Percentiles rank a stretch among this genome's conserved stretches.
phyloP scores from a whole-genome alignment of 495 filamentous ascomycete genomes.

The Pyrenula massariospora region DNA sequence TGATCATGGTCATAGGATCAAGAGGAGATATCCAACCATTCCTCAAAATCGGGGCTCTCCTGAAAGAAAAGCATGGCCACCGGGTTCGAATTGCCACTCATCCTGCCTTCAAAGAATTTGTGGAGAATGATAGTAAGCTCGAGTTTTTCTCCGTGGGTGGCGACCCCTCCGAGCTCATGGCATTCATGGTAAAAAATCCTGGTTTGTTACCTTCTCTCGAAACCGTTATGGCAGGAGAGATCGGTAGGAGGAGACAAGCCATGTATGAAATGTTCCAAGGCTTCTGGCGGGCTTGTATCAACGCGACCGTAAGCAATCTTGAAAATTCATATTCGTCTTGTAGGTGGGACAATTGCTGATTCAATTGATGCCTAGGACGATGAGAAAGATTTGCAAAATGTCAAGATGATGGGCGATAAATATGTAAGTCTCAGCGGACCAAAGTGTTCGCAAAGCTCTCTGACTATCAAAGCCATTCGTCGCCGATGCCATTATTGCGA shows the following conservation, averaged over 20 bases:
- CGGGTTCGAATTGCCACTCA: constrained; percentile 51
- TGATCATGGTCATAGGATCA: constrained; percentile 69
- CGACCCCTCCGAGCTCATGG: constrained; percentile 45
- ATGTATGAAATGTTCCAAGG: constrained; percentile 1
- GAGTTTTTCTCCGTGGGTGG: constrained; percentile 48
- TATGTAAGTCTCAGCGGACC: neutral
- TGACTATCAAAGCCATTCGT: constrained; percentile 34
- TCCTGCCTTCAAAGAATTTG: constrained; percentile 41
- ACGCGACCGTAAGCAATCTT: too few species aligned
- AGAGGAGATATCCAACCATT: constrained; percentile 72
- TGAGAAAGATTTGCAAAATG: neutral
- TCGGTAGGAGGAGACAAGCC: neutral
- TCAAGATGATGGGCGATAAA: constrained; percentile 1
- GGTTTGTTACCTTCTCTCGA: constrained; percentile 24
- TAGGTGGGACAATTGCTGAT: too few species aligned
- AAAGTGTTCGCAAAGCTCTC: neutral
- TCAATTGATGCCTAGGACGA: too few species aligned
- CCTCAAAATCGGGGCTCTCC: constrained; percentile 54
- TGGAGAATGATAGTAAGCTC: constrained; percentile 29
- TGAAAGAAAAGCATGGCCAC: constrained; percentile 36
- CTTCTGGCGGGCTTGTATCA: neutral
- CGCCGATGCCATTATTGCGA: constrained; percentile 57
- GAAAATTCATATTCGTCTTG: too few species aligned
- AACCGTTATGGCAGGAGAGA: constrained; percentile 2
- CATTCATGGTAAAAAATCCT: constrained; percentile 33